phyloP scores from a whole-genome alignment of 1,284 basidiomycete species.

The Pseudozyma sp. region DNA sequence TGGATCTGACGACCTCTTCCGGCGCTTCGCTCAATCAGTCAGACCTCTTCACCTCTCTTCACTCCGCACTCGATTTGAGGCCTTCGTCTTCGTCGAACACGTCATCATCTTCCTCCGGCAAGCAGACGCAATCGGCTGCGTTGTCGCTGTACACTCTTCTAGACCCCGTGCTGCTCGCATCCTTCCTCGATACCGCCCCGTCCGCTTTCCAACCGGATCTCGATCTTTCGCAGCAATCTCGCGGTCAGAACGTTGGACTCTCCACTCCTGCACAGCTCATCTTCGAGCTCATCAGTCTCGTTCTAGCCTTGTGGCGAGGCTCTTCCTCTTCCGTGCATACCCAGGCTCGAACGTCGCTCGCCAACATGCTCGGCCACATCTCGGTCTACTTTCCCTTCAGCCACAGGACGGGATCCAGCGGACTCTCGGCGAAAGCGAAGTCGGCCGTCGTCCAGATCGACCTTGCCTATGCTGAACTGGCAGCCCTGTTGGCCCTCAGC shows the following conservation, averaged over 20 bases:
- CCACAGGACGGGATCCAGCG: slow-evolving; percentile 28
- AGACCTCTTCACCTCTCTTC: slow-evolving; percentile 27
- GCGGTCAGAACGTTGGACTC: slow-evolving; percentile 34
- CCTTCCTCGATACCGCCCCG: slow-evolving; percentile 49
- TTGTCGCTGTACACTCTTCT: slow-evolving; percentile 36
- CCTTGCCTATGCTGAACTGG: slow-evolving; percentile 49
- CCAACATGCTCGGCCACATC: slow-evolving; percentile 38
- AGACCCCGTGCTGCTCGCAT: slow-evolving; percentile 30
- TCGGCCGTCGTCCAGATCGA: slow-evolving; percentile 44
- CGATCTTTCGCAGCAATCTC: slow-evolving; percentile 29
- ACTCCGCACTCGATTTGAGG: slow-evolving; percentile 1
- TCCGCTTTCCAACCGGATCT: slow-evolving; percentile 51
- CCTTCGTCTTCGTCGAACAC: not conserved
- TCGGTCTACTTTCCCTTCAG: slow-evolving; percentile 58
- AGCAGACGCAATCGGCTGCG: slow-evolving; percentile 19
- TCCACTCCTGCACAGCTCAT: slow-evolving; percentile 38
- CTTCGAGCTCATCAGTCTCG: slow-evolving; percentile 36
- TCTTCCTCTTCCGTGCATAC: slow-evolving; percentile 6
- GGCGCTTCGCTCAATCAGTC: slow-evolving; percentile 9
- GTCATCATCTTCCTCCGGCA: not conserved
- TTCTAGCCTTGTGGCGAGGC: slow-evolving; percentile 41
- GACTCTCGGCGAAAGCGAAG: slow-evolving; percentile 36
- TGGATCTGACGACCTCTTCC: slow-evolving; percentile 18
- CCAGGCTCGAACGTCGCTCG: slow-evolving; percentile 21
- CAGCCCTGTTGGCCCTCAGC: slow-evolving; percentile 40